A percentile compares a stretch with the other conserved stretches of the same genome.
These are phyloP conservation scores for Metschnikowia proteae DNA, from an alignment of 805 yeast genomes.

Conservation along the genomic window DNA sequence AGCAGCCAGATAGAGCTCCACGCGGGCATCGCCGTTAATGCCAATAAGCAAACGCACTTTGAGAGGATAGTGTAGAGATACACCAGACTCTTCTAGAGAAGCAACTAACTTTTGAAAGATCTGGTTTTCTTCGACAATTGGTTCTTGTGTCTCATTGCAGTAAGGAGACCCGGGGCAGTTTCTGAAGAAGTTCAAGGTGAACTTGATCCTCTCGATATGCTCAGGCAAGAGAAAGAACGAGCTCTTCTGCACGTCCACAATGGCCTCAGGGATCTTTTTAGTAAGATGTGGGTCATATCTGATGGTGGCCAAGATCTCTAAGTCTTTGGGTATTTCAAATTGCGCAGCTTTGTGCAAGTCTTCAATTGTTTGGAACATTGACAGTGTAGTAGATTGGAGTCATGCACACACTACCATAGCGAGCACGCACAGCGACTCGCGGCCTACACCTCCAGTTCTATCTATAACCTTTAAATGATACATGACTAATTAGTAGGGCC, in stretches of 20 bases:
- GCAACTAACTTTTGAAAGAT: slow-evolving; percentile 34
- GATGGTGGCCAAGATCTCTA: slow-evolving; percentile 65
- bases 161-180: slow-evolving; percentile 7
- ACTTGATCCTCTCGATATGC: slow-evolving; percentile 59
- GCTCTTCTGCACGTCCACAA: slow-evolving; percentile 21
- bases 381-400: neutral
- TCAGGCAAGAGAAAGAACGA: slow-evolving; percentile 61
- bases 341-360: slow-evolving; percentile 5
- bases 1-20: slow-evolving; percentile 33
- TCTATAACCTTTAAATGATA: neutral
- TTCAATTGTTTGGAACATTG: slow-evolving; percentile 3
- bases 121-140: slow-evolving; percentile 27
- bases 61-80: slow-evolving; percentile 24
- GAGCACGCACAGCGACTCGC: slow-evolving; percentile 1
- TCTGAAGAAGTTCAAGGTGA: slow-evolving; percentile 50
- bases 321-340: slow-evolving; percentile 7
- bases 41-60: slow-evolving; percentile 32
- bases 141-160: neutral
- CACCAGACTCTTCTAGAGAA: slow-evolving; percentile 24
- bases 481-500: slow-evolving; percentile 57
- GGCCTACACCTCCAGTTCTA: neutral
- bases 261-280: slow-evolving; percentile 23
- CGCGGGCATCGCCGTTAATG: slow-evolving; percentile 26
- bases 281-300: slow-evolving; percentile 67
- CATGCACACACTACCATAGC: neutral